These are phyloP conservation scores for Talaromyces wortmannii DNA, from an alignment of 495 filamentous ascomycete genomes.

Conservation along the genomic window DNA sequence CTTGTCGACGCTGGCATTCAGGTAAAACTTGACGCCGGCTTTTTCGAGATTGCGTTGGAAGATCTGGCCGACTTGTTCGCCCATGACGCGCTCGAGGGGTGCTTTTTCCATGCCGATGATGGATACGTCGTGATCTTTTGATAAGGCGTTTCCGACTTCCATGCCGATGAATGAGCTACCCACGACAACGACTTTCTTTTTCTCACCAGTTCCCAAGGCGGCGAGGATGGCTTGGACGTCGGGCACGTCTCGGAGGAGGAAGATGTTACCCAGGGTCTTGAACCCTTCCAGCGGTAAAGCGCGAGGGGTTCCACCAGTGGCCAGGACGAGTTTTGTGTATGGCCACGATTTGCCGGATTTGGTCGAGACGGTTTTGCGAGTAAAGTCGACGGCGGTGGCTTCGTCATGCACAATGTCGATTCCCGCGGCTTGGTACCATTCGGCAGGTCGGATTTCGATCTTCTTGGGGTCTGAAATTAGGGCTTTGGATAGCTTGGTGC, in stretches of 20 bases:
- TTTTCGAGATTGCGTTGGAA: constrained; percentile 72
- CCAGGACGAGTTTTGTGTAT: constrained; percentile 86
- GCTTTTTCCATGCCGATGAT: constrained; percentile 87
- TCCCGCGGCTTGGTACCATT: constrained; percentile 70
- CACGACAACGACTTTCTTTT: constrained; percentile 87
- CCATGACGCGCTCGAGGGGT: constrained; percentile 85
- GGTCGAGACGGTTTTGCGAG: constrained; percentile 61
- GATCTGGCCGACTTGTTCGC: constrained; percentile 70
- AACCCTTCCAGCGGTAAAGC: constrained; percentile 78
- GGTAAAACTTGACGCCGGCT: constrained; percentile 79
- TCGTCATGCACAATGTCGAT: constrained; percentile 72
- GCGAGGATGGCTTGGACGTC: constrained; percentile 69
- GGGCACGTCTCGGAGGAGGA: constrained; percentile 66
- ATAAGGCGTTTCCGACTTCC: constrained; percentile 80
- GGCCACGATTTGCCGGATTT: constrained; percentile 58
- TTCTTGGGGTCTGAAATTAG: constrained; percentile 77
- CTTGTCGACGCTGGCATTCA: constrained; percentile 73
- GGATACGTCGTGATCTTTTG: constrained; percentile 72
- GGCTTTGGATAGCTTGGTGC: constrained; percentile 93
- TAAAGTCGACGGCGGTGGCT: constrained; percentile 71
- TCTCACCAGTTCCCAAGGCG: constrained; percentile 61
- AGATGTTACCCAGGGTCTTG: constrained; percentile 80
- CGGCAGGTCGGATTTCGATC: constrained; percentile 62
- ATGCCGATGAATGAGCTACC: constrained; percentile 94
- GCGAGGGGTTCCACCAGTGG: constrained; percentile 76